phyloP scores from a whole-genome alignment of 129 eudicot species.

The Ambrosia trifida region DNA sequence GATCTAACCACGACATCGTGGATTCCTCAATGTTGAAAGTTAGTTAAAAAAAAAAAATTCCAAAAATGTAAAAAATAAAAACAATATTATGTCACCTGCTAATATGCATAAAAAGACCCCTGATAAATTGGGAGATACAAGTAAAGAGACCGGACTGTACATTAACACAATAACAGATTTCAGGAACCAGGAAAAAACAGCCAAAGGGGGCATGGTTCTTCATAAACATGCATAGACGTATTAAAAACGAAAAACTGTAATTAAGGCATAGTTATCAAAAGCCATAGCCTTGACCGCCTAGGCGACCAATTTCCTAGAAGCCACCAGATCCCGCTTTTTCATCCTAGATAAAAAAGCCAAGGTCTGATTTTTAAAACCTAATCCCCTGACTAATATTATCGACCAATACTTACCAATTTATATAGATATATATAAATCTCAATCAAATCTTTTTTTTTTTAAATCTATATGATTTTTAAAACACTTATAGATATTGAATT shows the following conservation, averaged over 20 bases:
- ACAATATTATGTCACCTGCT: background rate
- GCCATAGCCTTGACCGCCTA: too few relatives aligned
- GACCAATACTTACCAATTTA: too few relatives aligned
- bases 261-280: too few relatives aligned
- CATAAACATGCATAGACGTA: background rate
- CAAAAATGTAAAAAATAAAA: background rate
- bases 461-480: too few relatives aligned
- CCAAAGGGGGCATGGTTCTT: background rate
- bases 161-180: slow-evolving; percentile 1
- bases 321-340: too few relatives aligned
- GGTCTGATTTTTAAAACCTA: too few relatives aligned
- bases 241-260: background rate
- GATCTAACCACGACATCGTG: background rate
- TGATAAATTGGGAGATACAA: background rate
- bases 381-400: too few relatives aligned
- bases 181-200: background rate
- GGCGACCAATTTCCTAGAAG: too few relatives aligned
- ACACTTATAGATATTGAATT: too few relatives aligned
- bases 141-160: background rate
- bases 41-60: background rate
- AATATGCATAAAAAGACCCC: background rate
- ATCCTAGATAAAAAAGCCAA: too few relatives aligned
- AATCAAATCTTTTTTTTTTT: too few relatives aligned
- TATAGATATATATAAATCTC: too few relatives aligned
- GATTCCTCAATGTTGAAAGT: background rate